These are phyloP conservation scores for Ganoderma boninense DNA, from an alignment of 1,284 basidiomycete genomes.

Conservation along the genomic window DNA sequence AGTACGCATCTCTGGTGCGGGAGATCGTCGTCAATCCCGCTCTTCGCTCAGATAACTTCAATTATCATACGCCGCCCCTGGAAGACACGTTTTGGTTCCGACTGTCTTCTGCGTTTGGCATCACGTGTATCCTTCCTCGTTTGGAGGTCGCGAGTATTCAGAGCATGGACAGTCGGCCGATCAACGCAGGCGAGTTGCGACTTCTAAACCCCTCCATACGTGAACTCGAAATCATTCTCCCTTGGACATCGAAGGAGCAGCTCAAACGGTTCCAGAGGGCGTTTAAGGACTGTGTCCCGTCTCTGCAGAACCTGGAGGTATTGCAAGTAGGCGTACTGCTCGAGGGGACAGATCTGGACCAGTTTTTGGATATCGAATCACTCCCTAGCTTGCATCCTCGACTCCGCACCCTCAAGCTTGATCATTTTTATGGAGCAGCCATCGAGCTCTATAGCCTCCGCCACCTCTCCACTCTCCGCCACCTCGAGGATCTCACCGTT, in stretches of 20 bases:
- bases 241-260: neutral
- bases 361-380: too few relatives aligned
- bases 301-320: too few relatives aligned
- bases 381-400: too few relatives aligned
- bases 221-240: neutral
- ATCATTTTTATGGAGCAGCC: too few relatives aligned
- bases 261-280: neutral
- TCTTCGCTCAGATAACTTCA: neutral
- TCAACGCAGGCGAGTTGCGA: neutral
- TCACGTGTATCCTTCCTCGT: neutral
- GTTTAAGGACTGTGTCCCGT: neutral
- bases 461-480: too few relatives aligned
- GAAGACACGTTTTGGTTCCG: neutral
- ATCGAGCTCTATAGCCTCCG: too few relatives aligned
- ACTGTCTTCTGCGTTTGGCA: neutral
- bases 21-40: neutral
- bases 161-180: too few relatives aligned
- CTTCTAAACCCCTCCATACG: neutral
- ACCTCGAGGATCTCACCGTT: too few relatives aligned
- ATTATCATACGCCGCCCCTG: neutral
- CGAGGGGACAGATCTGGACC: too few relatives aligned
- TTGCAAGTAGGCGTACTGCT: too few relatives aligned
- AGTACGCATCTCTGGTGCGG: neutral
- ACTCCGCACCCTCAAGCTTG: too few relatives aligned
- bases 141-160: neutral